These are phyloP conservation scores for Fragaria nilgerrensis DNA, from an alignment of 306 rosid species.

Conservation along the genomic window DNA sequence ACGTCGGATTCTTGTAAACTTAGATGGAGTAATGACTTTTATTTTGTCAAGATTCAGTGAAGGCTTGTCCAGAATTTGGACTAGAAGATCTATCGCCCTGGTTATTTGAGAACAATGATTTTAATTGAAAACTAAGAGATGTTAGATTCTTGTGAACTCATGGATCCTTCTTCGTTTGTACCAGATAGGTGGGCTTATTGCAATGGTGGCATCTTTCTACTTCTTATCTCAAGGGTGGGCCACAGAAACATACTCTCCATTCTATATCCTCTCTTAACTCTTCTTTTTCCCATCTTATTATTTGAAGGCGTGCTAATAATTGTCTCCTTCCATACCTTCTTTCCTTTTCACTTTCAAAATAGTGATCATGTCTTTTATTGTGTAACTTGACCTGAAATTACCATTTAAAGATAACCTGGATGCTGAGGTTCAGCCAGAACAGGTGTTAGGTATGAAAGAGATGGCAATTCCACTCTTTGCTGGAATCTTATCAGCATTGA, in stretches of 20 bases:
- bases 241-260: constrained; percentile 72
- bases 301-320: background rate
- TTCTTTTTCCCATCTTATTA: background rate
- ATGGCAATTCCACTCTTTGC: constrained; percentile 82
- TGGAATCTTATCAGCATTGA: constrained; percentile 82
- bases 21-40: background rate
- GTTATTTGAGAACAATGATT: background rate
- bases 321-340: background rate
- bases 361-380: constrained; percentile 1
- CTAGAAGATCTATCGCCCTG: background rate
- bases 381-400: constrained; percentile 64
- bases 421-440: constrained; percentile 57
- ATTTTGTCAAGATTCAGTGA: background rate
- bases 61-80: background rate
- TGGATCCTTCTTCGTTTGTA: constrained; percentile 34
- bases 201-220: constrained; percentile 85
- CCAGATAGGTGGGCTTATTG: constrained; percentile 93
- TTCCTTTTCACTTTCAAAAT: constrained; percentile 9
- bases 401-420: constrained; percentile 71
- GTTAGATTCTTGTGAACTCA: background rate
- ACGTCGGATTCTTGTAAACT: background rate
- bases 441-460: constrained; percentile 61
- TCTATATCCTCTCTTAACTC: constrained; percentile 71
- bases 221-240: constrained; percentile 97
- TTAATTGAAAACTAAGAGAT: background rate